Conservation (phyloP, 768 basidiomycete species). For the Hygrophoropsis aurantiaca region DNA sequence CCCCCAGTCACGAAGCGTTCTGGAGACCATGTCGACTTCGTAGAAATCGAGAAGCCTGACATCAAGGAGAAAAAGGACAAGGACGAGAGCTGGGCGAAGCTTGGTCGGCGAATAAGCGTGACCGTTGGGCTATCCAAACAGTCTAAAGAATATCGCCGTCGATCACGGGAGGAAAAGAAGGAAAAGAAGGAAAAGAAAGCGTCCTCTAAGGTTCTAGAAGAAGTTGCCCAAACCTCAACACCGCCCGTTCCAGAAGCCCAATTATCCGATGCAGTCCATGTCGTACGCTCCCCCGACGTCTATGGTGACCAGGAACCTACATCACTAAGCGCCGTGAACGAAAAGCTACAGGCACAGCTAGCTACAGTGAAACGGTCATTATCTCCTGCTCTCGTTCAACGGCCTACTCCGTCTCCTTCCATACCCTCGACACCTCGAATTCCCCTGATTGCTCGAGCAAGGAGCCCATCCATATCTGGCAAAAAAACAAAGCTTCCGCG, state of each 20-base stretch:
- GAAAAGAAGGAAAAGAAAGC: slow-evolving; percentile 30
- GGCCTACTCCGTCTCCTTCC: slow-evolving; percentile 16
- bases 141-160: slow-evolving; percentile 25
- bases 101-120: slow-evolving; percentile 63
- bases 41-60: slow-evolving; percentile 31
- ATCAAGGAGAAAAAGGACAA: slow-evolving; percentile 39
- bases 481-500: slow-evolving; percentile 43
- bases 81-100: slow-evolving; percentile 57
- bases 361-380: slow-evolving; percentile 25
- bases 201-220: slow-evolving; percentile 31
- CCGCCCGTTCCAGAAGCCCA: slow-evolving; percentile 1
- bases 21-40: slow-evolving; percentile 36
- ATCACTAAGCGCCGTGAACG: slow-evolving; percentile 25
- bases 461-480: slow-evolving; percentile 29
- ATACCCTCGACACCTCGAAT: slow-evolving; percentile 17
- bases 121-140: slow-evolving; percentile 45
- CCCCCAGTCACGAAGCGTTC: slow-evolving; percentile 9
- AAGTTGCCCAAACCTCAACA: slow-evolving; percentile 12
- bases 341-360: slow-evolving; percentile 22
- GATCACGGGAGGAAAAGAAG: slow-evolving; percentile 34
- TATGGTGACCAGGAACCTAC: slow-evolving; percentile 17
- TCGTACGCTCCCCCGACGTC: slow-evolving; percentile 1
- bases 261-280: slow-evolving; percentile 8
- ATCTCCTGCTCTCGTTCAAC: slow-evolving; percentile 16
- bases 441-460: slow-evolving; percentile 25